phyloP scores from a whole-genome alignment of 495 filamentous ascomycete genomes.

The Neurospora sublineolata region DNA sequence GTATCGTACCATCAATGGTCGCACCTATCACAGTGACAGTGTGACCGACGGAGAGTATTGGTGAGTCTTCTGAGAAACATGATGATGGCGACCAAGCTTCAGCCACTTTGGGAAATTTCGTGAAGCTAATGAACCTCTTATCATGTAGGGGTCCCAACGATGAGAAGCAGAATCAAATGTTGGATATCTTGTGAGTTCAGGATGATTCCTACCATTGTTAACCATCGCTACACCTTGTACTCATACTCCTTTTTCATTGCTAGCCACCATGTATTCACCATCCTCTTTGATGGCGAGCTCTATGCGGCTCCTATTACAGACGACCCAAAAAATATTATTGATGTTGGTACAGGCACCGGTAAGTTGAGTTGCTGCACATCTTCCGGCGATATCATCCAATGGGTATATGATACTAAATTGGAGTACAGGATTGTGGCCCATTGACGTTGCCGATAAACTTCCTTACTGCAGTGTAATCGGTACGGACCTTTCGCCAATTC shows the following conservation, averaged over 20 bases:
- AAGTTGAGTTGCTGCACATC: neutral
- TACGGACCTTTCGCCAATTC: conserved; percentile 49
- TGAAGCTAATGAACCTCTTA: neutral
- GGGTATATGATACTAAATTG: conserved; percentile 4
- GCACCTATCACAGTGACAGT: conserved; percentile 29
- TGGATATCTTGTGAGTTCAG: conserved; percentile 25
- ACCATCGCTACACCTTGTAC: conserved; percentile 19
- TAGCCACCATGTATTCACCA: conserved; percentile 20
- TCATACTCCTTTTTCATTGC: conserved; percentile 9
- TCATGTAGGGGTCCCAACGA: conserved; percentile 26
- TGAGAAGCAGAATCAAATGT: conserved; percentile 21
- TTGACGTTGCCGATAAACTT: conserved; percentile 31
- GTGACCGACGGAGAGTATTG: conserved; percentile 21
- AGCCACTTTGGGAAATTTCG: neutral
- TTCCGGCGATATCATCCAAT: neutral
- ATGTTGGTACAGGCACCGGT: neutral
- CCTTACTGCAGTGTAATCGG: conserved; percentile 42
- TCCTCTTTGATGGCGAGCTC: conserved; percentile 39
- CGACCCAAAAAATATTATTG: conserved; percentile 6
- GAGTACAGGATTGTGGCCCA: conserved; percentile 1
- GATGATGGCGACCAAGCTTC: neutral
- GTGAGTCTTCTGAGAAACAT: neutral
- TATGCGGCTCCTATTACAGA: conserved; percentile 40
- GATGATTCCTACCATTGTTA: neutral
- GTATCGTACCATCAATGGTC: conserved; percentile 30